A percentile compares a stretch with the other conserved stretches of the same genome.
phyloP scores from a whole-genome alignment of 495 filamentous ascomycete genomes.

The Acidomyces sp. region DNA sequence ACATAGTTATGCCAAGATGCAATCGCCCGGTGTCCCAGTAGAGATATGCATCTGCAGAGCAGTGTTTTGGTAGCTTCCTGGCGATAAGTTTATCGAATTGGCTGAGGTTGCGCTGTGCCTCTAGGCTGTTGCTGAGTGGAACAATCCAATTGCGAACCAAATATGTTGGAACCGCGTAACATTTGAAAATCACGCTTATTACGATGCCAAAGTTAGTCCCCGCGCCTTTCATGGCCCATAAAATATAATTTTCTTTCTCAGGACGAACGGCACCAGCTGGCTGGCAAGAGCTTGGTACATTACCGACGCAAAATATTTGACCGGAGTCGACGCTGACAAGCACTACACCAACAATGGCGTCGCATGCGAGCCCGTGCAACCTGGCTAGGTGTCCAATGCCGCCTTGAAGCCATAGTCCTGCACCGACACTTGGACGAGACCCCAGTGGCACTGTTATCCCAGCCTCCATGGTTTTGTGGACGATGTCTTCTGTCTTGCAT shows the following conservation, averaged over 20 bases:
- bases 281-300: conserved; percentile 37
- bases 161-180: conserved; percentile 35
- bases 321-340: conserved; percentile 45
- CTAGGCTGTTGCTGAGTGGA: too few relatives aligned
- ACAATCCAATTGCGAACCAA: too few relatives aligned
- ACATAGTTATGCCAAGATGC: conserved; percentile 43
- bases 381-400: conserved; percentile 50
- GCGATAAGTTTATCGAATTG: too few relatives aligned
- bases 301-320: conserved; percentile 37
- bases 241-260: conserved; percentile 40
- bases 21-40: conserved; percentile 38
- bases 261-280: conserved; percentile 38
- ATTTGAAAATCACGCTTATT: conserved; percentile 44
- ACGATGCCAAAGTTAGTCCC: conserved; percentile 53
- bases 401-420: conserved; percentile 51
- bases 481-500: conserved; percentile 44
- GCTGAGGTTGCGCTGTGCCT: too few relatives aligned
- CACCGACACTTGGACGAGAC: conserved; percentile 47
- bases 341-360: conserved; percentile 47
- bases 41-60: conserved; percentile 46
- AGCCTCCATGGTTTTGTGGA: conserved; percentile 36
- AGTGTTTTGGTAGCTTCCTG: conserved; percentile 34
- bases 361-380: conserved; percentile 45
- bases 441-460: conserved; percentile 48
- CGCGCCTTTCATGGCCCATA: conserved; percentile 51